A percentile compares a stretch with the other conserved stretches of the same genome.
These are phyloP conservation scores for Prunella vulgaris DNA, from an alignment of 257 asterid genomes.

Conservation along the genomic window DNA sequence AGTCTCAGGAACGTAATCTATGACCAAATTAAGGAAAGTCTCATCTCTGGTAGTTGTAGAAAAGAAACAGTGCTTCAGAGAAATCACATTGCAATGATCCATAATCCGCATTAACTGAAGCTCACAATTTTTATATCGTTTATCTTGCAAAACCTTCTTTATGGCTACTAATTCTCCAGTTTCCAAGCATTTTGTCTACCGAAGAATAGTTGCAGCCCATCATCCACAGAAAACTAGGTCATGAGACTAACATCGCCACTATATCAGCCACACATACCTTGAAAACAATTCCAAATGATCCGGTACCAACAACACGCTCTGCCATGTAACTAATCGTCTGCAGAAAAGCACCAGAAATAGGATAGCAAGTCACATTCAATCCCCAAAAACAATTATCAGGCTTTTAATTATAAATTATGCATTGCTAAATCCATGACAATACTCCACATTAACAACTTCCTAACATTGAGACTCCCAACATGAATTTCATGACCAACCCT, in stretches of 20 bases:
- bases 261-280: constrained; percentile 44
- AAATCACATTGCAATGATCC: neutral
- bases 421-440: neutral
- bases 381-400: neutral
- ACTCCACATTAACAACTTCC: neutral
- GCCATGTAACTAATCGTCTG: constrained; percentile 98
- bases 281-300: constrained; percentile 90
- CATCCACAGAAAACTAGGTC: neutral
- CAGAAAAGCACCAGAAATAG: constrained; percentile 29
- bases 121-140: constrained; percentile 89
- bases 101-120: constrained; percentile 86
- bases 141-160: constrained; percentile 86
- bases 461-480: neutral
- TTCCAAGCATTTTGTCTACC: constrained; percentile 92
- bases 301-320: constrained; percentile 91
- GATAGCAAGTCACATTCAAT: neutral
- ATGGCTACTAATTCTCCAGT: constrained; percentile 87
- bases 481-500: constrained; percentile 6
- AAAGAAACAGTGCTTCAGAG: no score
- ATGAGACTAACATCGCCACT: neutral
- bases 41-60: no score
- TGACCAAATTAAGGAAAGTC: no score
- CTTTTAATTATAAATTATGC: neutral
- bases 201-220: constrained; percentile 17
- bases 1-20: no score